phyloP scores from a whole-genome alignment of 345 rosid genomes.

The Odontarrhena argentea region DNA sequence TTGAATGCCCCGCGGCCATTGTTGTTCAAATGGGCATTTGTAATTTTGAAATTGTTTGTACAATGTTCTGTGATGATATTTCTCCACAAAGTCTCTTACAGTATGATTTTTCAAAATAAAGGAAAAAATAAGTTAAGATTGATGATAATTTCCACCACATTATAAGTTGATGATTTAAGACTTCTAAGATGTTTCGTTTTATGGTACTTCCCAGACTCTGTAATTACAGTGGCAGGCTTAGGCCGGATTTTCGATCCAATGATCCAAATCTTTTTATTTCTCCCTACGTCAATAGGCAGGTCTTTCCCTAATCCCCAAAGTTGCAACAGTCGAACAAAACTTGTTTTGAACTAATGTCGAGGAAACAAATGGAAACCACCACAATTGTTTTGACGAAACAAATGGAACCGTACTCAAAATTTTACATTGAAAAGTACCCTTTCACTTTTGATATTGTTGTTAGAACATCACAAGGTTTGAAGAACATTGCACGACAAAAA shows the following conservation, averaged over 20 bases:
- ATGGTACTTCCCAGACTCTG: too few species aligned
- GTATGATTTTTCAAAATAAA: too few species aligned
- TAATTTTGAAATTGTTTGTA: neutral
- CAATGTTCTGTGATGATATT: constrained; percentile 14
- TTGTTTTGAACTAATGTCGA: neutral
- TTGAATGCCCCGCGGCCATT: constrained; percentile 2
- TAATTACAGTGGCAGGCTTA: too few species aligned
- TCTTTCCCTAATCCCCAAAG: too few species aligned
- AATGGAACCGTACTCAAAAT: constrained; percentile 21
- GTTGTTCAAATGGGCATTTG: neutral
- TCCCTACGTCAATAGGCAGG: too few species aligned
- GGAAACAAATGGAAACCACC: constrained; percentile 11
- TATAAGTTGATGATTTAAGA: too few species aligned
- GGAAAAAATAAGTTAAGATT: too few species aligned
- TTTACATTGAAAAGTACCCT: constrained; percentile 2
- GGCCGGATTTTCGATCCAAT: too few species aligned
- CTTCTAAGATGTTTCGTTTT: too few species aligned
- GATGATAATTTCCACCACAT: too few species aligned
- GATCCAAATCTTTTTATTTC: too few species aligned
- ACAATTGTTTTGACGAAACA: neutral
- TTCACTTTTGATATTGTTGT: constrained; percentile 10
- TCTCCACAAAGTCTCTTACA: neutral
- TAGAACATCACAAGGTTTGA: constrained; percentile 84
- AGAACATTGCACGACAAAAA: constrained; percentile 73
- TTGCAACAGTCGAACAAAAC: neutral